Evolutionary conservation across 2,329 filamentous ascomycete species (phyloP).

Genomic region (Colletotrichum cereale): DNA sequence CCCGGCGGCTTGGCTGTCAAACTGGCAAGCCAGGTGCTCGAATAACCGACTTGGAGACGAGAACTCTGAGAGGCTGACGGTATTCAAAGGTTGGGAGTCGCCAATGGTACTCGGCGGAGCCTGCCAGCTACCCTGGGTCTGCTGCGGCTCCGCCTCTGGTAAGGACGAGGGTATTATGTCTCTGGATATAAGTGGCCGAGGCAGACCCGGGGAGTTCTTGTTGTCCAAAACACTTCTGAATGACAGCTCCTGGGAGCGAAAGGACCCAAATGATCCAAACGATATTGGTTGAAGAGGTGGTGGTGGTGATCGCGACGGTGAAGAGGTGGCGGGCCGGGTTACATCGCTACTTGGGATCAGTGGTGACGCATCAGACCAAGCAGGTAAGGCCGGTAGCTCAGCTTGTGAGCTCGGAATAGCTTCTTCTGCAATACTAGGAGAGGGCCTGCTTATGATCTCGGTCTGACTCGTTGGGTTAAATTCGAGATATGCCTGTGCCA

Average conservation of each 20-base stretch:
- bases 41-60: slow-evolving; percentile 65
- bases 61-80: slow-evolving; percentile 48
- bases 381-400: slow-evolving; percentile 13
- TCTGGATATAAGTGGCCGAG: neutral
- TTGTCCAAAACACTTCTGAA: slow-evolving; percentile 62
- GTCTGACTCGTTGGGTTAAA: slow-evolving; percentile 53
- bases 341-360: slow-evolving; percentile 24
- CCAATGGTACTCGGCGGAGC: slow-evolving; percentile 63
- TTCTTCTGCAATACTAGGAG: neutral
- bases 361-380: slow-evolving; percentile 25
- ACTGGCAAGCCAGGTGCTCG: slow-evolving; percentile 52
- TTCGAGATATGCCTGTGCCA: slow-evolving; percentile 64
- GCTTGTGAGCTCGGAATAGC: slow-evolving; percentile 21
- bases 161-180: slow-evolving; percentile 26
- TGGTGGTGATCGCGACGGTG: neutral
- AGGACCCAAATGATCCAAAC: slow-evolving; percentile 18
- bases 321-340: slow-evolving; percentile 26
- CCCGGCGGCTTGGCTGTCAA: slow-evolving; percentile 11
- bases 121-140: slow-evolving; percentile 50
- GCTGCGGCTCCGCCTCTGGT: slow-evolving; percentile 1
- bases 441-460: neutral
- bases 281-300: neutral
- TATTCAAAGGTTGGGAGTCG: slow-evolving; percentile 65
- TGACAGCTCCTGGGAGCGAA: slow-evolving; percentile 54
- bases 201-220: slow-evolving; percentile 48